Percentiles rank a stretch among this genome's conserved stretches.
Conservation (phyloP, 2,329 filamentous ascomycete species). For the Trichoderma sp. region DNA sequence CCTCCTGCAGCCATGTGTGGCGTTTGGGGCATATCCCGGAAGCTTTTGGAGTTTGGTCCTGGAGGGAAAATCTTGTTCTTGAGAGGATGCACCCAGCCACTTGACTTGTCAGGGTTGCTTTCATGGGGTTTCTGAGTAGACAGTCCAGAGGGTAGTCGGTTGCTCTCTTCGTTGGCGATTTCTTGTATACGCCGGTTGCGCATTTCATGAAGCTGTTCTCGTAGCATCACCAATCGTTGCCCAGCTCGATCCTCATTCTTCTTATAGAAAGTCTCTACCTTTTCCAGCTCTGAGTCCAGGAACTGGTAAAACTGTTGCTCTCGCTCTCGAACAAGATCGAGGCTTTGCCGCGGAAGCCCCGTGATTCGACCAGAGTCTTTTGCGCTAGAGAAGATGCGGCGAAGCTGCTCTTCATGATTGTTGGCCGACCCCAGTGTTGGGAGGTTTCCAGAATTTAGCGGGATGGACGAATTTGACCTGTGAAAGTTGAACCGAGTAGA, state of each 20-base stretch:
- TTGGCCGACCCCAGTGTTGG: constrained; percentile 29
- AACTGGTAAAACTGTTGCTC: constrained; percentile 88
- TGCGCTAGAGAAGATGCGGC: constrained; percentile 44
- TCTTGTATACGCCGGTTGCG: constrained; percentile 79
- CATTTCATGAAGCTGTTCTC: constrained; percentile 91
- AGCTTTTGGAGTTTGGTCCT: constrained; percentile 63
- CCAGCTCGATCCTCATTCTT: constrained; percentile 85
- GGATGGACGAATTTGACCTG: constrained; percentile 10
- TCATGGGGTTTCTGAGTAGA: constrained; percentile 29
- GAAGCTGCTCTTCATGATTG: constrained; percentile 33
- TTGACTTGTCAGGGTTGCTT: constrained; percentile 38
- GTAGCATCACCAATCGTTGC: constrained; percentile 68
- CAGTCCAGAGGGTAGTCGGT: constrained; percentile 32
- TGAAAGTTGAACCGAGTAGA: constrained; percentile 4
- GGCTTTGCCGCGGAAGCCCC: constrained; percentile 39
- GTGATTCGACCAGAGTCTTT: constrained; percentile 17
- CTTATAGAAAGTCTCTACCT: constrained; percentile 89
- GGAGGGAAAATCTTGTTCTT: constrained; percentile 58
- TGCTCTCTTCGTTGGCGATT: constrained; percentile 52
- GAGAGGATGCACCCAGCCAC: constrained; percentile 57
- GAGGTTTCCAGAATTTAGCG: constrained; percentile 25
- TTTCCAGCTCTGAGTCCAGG: constrained; percentile 81
- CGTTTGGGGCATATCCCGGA: constrained; percentile 59
- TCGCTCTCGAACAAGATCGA: constrained; percentile 68
- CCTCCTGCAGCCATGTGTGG: constrained; percentile 45